A percentile compares a stretch with the other conserved stretches of the same genome.
Conservation (phyloP, 23 red algal genomes). For the Gracilaria caudata region DNA sequence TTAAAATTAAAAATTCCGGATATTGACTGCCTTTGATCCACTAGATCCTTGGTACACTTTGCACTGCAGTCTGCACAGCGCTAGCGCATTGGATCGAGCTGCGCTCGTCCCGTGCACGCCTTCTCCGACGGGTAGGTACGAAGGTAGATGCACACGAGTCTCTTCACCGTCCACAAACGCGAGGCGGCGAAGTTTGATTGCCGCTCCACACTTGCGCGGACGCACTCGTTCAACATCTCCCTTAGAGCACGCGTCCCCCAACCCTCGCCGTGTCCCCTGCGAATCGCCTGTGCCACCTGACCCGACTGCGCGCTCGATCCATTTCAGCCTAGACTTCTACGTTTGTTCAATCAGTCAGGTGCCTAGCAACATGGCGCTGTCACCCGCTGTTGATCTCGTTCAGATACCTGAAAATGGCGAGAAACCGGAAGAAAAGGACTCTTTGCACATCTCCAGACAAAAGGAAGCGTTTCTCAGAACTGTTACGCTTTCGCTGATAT, state of each 20-base stretch:
- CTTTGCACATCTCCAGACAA: slow-evolving; percentile 17
- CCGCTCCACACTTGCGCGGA: too few species aligned
- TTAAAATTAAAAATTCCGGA: too few species aligned
- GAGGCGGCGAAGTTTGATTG: too few species aligned
- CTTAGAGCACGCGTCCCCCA: not conserved
- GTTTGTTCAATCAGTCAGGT: not conserved
- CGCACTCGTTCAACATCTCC: too few species aligned
- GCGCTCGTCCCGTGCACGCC: too few species aligned
- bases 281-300: not conserved
- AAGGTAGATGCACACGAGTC: too few species aligned
- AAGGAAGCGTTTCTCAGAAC: slow-evolving; percentile 75
- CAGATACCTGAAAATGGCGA: not conserved
- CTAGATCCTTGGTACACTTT: too few species aligned
- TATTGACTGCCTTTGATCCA: too few species aligned
- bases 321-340: not conserved
- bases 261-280: not conserved
- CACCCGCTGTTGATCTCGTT: not conserved
- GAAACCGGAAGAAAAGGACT: not conserved
- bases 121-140: too few species aligned
- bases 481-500: slow-evolving; percentile 65
- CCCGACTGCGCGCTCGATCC: not conserved
- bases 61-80: too few species aligned
- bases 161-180: too few species aligned
- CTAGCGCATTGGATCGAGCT: too few species aligned
- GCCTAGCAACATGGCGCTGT: not conserved